Conservation (phyloP, 208 protist genomes). For the Endotrypanum monterogeii region DNA sequence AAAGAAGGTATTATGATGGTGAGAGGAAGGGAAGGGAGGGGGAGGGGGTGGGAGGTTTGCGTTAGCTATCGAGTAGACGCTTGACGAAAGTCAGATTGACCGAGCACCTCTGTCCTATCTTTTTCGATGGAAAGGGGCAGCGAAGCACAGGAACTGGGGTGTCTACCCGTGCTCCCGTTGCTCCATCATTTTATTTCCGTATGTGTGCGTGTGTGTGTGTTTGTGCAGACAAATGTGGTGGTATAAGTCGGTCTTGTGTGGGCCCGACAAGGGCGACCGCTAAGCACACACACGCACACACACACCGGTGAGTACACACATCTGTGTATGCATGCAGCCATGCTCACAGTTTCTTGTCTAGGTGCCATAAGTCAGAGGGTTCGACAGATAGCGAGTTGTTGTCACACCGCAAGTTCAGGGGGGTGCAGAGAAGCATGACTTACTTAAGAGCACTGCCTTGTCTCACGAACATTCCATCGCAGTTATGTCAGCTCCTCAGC, state of each 20-base stretch:
- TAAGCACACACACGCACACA: neutral
- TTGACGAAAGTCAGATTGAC: neutral
- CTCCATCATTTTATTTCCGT: neutral
- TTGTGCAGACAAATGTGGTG: too few species aligned
- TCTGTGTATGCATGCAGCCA: too few species aligned
- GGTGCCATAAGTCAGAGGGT: neutral
- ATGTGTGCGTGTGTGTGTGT: neutral
- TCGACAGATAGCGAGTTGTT: neutral
- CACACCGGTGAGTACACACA: neutral
- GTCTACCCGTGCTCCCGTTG: neutral
- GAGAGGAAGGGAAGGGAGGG: neutral
- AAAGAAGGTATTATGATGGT: neutral
- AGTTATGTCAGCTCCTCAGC: slow-evolving; percentile 21
- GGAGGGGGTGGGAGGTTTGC: neutral
- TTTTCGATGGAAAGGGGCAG: neutral
- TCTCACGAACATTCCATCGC: neutral
- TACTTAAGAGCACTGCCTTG: neutral
- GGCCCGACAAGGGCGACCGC: neutral
- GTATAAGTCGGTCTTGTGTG: too few species aligned
- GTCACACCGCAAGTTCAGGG: neutral
- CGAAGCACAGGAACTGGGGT: neutral
- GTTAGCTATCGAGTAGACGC: neutral
- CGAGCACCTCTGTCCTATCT: neutral
- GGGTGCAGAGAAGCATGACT: neutral
- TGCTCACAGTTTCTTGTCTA: too few species aligned